Base-by-base conservation (phyloP, 2,329 filamentous ascomycete genomes). In the Zasmidium citrigriseum region DNA sequence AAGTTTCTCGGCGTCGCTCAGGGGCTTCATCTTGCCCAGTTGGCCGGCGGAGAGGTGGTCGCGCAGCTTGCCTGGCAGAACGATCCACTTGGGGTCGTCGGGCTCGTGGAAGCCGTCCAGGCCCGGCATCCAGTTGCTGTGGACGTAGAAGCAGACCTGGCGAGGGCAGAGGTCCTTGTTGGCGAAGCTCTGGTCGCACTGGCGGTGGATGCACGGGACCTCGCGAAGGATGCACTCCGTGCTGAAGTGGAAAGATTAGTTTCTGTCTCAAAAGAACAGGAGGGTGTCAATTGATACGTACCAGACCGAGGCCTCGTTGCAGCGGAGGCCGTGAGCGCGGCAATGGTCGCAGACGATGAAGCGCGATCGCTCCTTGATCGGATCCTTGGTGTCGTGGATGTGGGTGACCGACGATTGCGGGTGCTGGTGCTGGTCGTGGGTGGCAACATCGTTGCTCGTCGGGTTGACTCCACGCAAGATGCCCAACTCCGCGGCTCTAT, bases 241-340 rank as follows among this genome's bases (percentile, higher is more conserved):
- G 47, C n/a, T n/a, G n/a, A n/a, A n/a, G n/a, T n/a, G n/a, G n/a
- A n/a, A n/a, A n/a, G n/a, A n/a, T n/a, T n/a, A n/a, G n/a, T n/a
- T n/a, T n/a, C n/a, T n/a, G n/a, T n/a, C n/a, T n/a, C n/a, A n/a
- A n/a, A n/a, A n/a, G n/a, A n/a, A n/a, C n/a, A n/a, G n/a, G n/a
- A n/a, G n/a, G n/a, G n/a, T n/a, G n/a, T n/a, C n/a, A n/a, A n/a
- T n/a, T n/a, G n/a, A n/a, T n/a, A n/a, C n/a, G n/a, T n/a, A n/a
- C n/a, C 60, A 64, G 22, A 64, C 60, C n/a, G 60, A 55, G n/a
- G 59, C 62, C 52, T 64, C 62, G 55, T 64, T 64, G 54, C 60
- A 64, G 45, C 55, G 57, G 49, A 64, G 52, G 52, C 59, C 55
- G 52, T 63, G 60, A n/a, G 60, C 52, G 45, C 61, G 62, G 53